Conservation (phyloP, 495 filamentous ascomycete genomes). For the Monascus purpureus region DNA sequence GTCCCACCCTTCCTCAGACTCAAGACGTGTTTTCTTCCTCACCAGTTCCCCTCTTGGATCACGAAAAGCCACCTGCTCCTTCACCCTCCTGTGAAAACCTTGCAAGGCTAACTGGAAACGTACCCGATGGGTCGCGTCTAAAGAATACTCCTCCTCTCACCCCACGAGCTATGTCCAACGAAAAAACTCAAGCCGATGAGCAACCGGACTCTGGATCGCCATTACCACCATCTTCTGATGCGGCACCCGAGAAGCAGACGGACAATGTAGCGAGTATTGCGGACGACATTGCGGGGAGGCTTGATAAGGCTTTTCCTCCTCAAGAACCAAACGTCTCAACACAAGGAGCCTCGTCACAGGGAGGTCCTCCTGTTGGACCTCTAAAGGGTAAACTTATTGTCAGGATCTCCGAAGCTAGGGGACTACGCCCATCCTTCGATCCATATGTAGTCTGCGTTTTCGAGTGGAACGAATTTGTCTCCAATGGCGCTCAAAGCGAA, state of each 20-base stretch:
- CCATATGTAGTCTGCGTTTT: slow-evolving; percentile 96
- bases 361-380: slow-evolving; percentile 53
- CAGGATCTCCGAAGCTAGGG: slow-evolving; percentile 71
- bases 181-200: slow-evolving; percentile 26
- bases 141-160: slow-evolving; percentile 88
- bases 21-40: slow-evolving; percentile 44
- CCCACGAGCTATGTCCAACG: slow-evolving; percentile 68
- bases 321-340: slow-evolving; percentile 16
- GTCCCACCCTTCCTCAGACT: slow-evolving; percentile 45
- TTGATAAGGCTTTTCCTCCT: slow-evolving; percentile 30
- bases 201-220: slow-evolving; percentile 18
- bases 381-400: slow-evolving; percentile 83
- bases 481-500: slow-evolving; percentile 56
- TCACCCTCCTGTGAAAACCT: slow-evolving; percentile 51
- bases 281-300: slow-evolving; percentile 27
- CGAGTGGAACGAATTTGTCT: slow-evolving; percentile 92
- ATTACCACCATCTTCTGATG: slow-evolving; percentile 12
- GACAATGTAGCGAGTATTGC: slow-evolving; percentile 17
- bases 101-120: slow-evolving; percentile 79
- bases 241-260: slow-evolving; percentile 7
- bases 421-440: slow-evolving; percentile 64
- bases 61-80: slow-evolving; percentile 30
- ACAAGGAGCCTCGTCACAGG: no score
- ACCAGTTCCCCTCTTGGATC: slow-evolving; percentile 35
- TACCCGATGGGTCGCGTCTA: slow-evolving; percentile 40